Base-by-base conservation (phyloP, 768 basidiomycete genomes). In the Rhodosporidiobolus sp. region DNA sequence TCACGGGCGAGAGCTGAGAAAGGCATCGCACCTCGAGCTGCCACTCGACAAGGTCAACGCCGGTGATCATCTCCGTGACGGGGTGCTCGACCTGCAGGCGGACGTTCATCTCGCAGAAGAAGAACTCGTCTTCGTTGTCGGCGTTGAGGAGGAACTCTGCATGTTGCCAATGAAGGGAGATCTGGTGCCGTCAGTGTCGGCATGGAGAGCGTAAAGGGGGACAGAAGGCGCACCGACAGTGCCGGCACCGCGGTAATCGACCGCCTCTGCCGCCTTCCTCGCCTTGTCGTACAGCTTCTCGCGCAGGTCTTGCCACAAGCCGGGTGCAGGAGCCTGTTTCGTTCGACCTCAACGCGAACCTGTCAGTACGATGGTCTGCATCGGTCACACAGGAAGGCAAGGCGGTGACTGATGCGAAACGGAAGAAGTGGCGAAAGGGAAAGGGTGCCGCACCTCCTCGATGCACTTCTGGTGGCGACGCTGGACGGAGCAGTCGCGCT, bases 61-160 rank as follows among this genome's bases (percentile, higher is more conserved):
- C 92, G 1, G 94, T 96, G 62, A 96, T 87, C 89, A 94, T 94
- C 38, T 77, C 76, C 1, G 74, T 75, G 24, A 77, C 67, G 32
- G 72, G 72, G 59, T 77, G 77, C 77, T 68, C 45, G 46, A 80
- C 80, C 55, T 80, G 80, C 4, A 81, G 57, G 20, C 80, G 77
- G 5, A 79, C 80, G 63, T 79, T 81, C 77, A 95, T 95, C 82
- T 96, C 94, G 93, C 94, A 94, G 79, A 96, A 96, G 78, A 88
- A 96, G 80, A 95, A 95, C 70, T 87, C 85, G 67, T 86, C 82
- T 14, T 90, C 58, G 43, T 72, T 90, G 79, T 94, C 89, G 73
- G 92, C 94, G 80, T 97, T 94, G 75, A 95, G 92, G 74, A 97
- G 95, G 77, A 97, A 96, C 80, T 97, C 94, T 63, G 80, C 77